Base-by-base conservation (phyloP, 202 grass and related monocot genomes). In the Carex sylvatica region DNA sequence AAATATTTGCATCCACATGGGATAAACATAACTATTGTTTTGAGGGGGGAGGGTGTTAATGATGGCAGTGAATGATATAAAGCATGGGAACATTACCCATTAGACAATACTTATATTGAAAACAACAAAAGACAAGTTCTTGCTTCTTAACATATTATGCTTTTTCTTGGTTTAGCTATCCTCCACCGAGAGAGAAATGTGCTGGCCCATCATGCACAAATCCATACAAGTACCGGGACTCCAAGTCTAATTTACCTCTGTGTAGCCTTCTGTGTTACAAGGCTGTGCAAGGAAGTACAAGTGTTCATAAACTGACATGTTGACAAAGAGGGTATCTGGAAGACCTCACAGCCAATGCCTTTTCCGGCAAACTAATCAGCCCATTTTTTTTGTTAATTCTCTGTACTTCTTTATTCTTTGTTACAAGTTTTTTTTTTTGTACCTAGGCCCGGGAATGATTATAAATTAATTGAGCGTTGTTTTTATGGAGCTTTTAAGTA, bases 151-250 rank as follows among this genome's bases (percentile, higher is more conserved):
- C 70, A 46, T 60, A 15, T 28, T 77, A 16, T 76, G 14, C 5
- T 77, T 38, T 77, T 77, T 18, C 51, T 36, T 77, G 9, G 6
- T 59, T 23, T 42, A 98, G 95, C 81, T 98, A 98, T 84, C 95
- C 95, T 59, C 92, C 95, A 79, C 88, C 95, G 20, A 90, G 95
- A 84, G 95, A 94, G 90, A 98, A 93, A 85, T 98, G 95, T 6
- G 95, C 90, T 24, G 95, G 88, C 12, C 95, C 95, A 5, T 85
- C 54, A 0, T 98, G 95, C 84, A 80, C 90, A 87, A 98, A 94
- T 46, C 80, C 88, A 2, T 98, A 94, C 92, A 98, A 98, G 76
- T 98, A 98, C 81, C 88, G 92, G 0, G 90, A 98, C 64, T 92
- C 95, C 30, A 94, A 98, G 87, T 89, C 95, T 9, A 94, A 87